Conservation (phyloP, 2,329 filamentous ascomycete genomes). For the Aspergillus tamarii region DNA sequence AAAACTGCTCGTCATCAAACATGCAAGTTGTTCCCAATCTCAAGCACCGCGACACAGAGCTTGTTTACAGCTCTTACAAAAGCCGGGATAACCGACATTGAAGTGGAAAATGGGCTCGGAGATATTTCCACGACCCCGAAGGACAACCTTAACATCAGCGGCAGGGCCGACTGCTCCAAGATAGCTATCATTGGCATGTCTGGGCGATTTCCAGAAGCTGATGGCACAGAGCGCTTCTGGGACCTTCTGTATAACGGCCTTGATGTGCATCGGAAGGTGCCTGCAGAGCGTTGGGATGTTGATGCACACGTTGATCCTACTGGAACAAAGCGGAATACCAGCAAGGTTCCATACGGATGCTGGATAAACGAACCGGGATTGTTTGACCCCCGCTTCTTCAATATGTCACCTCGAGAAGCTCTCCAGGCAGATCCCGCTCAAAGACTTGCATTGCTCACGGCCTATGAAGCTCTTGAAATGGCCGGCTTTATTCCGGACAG, state of each 20-base stretch:
- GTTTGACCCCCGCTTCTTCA: slow-evolving; percentile 84
- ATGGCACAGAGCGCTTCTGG: slow-evolving; percentile 74
- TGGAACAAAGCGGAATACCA: slow-evolving; percentile 75
- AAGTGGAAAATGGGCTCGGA: slow-evolving; percentile 23
- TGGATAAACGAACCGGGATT: slow-evolving; percentile 75
- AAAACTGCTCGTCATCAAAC: slow-evolving; percentile 17
- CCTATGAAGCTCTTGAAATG: slow-evolving; percentile 82
- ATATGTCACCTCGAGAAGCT: slow-evolving; percentile 82
- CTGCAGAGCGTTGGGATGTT: slow-evolving; percentile 72
- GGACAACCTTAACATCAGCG: not conserved
- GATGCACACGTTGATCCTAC: slow-evolving; percentile 71
- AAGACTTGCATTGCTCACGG: slow-evolving; percentile 72
- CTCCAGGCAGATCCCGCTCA: slow-evolving; percentile 82
- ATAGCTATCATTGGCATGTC: slow-evolving; percentile 86
- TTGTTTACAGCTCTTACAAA: slow-evolving; percentile 37
- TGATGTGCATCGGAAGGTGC: slow-evolving; percentile 66
- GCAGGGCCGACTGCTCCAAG: slow-evolving; percentile 54
- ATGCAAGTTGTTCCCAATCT: slow-evolving; percentile 35
- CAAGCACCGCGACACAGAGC: slow-evolving; percentile 37
- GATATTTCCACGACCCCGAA: slow-evolving; percentile 27
- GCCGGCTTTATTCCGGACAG: slow-evolving; percentile 75
- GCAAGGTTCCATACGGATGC: slow-evolving; percentile 74
- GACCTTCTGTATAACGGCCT: slow-evolving; percentile 73
- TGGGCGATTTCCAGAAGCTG: slow-evolving; percentile 74
- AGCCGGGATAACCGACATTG: slow-evolving; percentile 23